Base-by-base conservation (phyloP, 306 rosid genomes). In the Corylus heterophylla region DNA sequence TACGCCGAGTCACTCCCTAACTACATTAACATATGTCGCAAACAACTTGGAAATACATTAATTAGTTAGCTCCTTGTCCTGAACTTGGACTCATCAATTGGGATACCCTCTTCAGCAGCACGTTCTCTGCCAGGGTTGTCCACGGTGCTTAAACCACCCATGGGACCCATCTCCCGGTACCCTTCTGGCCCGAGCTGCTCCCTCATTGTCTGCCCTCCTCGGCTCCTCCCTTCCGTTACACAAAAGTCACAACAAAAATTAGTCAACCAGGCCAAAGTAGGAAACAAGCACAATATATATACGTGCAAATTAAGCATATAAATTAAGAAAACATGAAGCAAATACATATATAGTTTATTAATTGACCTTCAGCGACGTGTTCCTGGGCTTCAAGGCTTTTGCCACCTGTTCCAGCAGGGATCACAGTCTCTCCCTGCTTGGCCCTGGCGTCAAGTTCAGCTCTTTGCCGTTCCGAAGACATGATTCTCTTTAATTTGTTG, bases 1-100 rank as follows among this genome's bases (percentile, higher is more conserved):
- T 22, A 22, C 25, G 25, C 25, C 25, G 25, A 22, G 25, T 22
- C 49, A 35, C 7, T 4, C 12, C 35, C 48, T 8, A 58, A 58
- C 64, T 58, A 22, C 44, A 39, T 9, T 1, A 22, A 58, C 64
- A 58, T 22, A 54, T 12, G 11, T 2, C 0, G 5, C n/a, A 62
- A 17, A 66, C 22, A 8, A 27, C 72, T 67, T 18, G 29, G 50
- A 42, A 39, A 42, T 44, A 64, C 70, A 29, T n/a, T 18, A 54
- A 1, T 12, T 58, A 58, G 61, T 42, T 39, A 6, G 35, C 64
- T 77, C 25, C 12, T 73, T 27, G 81, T 80, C 12, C 54, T 78
- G 80, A 74, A 93, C 88, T 89, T 93, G 87, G 92, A 92, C 68
- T 89, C 92, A 47, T 92, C 92, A 2, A 88, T 86, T 0, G 78